phyloP scores from a whole-genome alignment of 192 early-diverging fungal species.

The Coemansia asiatica region DNA sequence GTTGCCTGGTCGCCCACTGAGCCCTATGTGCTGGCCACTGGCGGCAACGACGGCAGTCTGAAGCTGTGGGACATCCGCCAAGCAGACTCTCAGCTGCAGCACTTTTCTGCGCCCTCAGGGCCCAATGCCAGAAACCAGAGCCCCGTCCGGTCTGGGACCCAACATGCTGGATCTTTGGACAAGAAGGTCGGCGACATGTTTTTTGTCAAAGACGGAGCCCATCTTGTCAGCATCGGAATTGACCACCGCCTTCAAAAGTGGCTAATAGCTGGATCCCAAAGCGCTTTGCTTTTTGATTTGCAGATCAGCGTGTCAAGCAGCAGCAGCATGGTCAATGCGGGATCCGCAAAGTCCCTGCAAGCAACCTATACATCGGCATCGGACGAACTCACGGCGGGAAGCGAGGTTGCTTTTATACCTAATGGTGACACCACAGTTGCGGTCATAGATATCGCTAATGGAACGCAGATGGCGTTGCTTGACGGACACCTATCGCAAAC shows the following conservation, averaged over 20 bases:
- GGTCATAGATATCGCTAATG: constrained; percentile 61
- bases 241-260: constrained; percentile 68
- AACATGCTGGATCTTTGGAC: no score
- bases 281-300: not conserved
- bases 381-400: constrained; percentile 9
- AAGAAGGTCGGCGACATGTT: constrained; percentile 61
- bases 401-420: constrained; percentile 60
- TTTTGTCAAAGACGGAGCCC: constrained; percentile 63
- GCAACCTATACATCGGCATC: constrained; percentile 48
- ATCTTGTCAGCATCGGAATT: constrained; percentile 60
- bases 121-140: constrained; percentile 52
- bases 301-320: not conserved
- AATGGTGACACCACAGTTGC: constrained; percentile 57
- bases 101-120: not conserved
- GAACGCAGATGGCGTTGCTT: constrained; percentile 57
- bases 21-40: constrained; percentile 72
- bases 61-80: constrained; percentile 87
- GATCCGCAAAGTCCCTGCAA: constrained; percentile 1
- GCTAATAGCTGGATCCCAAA: constrained; percentile 44
- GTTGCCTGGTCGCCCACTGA: constrained; percentile 76
- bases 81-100: constrained; percentile 62
- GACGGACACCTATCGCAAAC: constrained; percentile 64
- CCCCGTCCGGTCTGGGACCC: not conserved
- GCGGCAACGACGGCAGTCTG: constrained; percentile 70
- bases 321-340: no score